Evolutionary conservation across 2,329 filamentous ascomycete genomes (phyloP).

Genomic region (Kalmusia sp.): DNA sequence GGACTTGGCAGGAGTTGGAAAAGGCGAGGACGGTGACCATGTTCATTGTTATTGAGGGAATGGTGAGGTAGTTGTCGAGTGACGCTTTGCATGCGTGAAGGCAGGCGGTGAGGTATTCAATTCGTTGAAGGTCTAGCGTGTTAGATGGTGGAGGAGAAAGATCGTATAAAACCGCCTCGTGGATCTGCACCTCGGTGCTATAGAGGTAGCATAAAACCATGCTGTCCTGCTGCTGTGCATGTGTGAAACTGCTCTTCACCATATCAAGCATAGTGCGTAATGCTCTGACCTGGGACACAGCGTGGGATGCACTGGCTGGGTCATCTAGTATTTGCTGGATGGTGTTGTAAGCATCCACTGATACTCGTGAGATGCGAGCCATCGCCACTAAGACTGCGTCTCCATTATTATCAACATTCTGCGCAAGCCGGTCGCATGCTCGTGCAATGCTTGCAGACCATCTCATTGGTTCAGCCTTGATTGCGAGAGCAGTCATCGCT

Average conservation of each 20-base stretch:
- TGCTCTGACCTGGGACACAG: slow-evolving; percentile 9
- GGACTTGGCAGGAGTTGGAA: slow-evolving; percentile 13
- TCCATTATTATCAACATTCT: slow-evolving; percentile 55
- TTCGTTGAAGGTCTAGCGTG: slow-evolving; percentile 12
- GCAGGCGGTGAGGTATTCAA: slow-evolving; percentile 17
- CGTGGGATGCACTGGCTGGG: neutral
- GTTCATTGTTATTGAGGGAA: slow-evolving; percentile 4
- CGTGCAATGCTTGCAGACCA: slow-evolving; percentile 65
- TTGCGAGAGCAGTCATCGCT: slow-evolving; percentile 29
- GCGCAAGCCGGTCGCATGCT: slow-evolving; percentile 56
- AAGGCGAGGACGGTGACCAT: slow-evolving; percentile 13
- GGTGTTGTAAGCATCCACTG: slow-evolving; percentile 19
- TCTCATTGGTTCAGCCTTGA: slow-evolving; percentile 52
- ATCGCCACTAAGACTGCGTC: slow-evolving; percentile 58
- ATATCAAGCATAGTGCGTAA: slow-evolving; percentile 12
- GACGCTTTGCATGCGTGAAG: slow-evolving; percentile 13
- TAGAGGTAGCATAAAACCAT: slow-evolving; percentile 4
- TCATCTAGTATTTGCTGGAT: slow-evolving; percentile 23
- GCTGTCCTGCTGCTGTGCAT: slow-evolving; percentile 4
- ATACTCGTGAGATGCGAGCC: slow-evolving; percentile 40
- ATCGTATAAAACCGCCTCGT: slow-evolving; percentile 12
- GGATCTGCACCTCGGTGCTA: slow-evolving; percentile 11
- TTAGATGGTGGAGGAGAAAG: neutral
- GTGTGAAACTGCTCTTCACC: slow-evolving; percentile 3
- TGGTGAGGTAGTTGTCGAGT: slow-evolving; percentile 13